A percentile compares a stretch with the other conserved stretches of the same genome.
Evolutionary conservation across 2,329 filamentous ascomycete species (phyloP).

Genomic region (Cercospora sp.): DNA sequence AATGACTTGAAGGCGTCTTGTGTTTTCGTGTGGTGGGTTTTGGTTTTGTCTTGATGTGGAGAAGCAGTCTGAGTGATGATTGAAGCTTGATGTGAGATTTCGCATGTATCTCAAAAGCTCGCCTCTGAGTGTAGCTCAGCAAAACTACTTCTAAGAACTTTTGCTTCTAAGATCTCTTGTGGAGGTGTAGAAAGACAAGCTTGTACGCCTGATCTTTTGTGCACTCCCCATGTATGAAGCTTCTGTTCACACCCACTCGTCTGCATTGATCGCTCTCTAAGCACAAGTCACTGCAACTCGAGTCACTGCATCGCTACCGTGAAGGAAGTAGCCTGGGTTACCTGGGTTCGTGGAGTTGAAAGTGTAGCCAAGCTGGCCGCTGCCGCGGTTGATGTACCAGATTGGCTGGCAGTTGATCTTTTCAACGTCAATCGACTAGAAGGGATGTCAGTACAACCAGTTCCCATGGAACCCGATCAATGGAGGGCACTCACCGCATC

Average conservation of each 20-base stretch:
- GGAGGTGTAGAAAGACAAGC: background rate
- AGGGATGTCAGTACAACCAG: background rate
- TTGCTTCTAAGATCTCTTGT: too few species aligned
- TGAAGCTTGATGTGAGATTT: background rate
- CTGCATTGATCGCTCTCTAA: background rate
- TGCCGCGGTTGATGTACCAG: background rate
- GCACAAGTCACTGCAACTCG: background rate
- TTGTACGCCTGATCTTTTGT: background rate
- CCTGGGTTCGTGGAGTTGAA: background rate
- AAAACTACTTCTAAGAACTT: background rate
- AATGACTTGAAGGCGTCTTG: too few species aligned
- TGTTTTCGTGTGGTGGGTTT: background rate
- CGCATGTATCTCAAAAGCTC: background rate
- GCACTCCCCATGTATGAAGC: background rate
- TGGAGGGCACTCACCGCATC: background rate
- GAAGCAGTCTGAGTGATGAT: background rate
- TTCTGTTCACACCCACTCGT: background rate
- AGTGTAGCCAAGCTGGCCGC: background rate
- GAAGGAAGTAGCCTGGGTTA: background rate
- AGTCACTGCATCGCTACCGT: background rate
- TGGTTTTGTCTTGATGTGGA: background rate
- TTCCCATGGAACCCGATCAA: too few species aligned
- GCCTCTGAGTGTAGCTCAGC: background rate
- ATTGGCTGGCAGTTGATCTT: conserved; percentile 1
- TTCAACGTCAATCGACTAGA: background rate